A percentile compares a stretch with the other conserved stretches of the same genome.
Conservation (phyloP, 768 basidiomycete genomes). For the Galerina marginata region DNA sequence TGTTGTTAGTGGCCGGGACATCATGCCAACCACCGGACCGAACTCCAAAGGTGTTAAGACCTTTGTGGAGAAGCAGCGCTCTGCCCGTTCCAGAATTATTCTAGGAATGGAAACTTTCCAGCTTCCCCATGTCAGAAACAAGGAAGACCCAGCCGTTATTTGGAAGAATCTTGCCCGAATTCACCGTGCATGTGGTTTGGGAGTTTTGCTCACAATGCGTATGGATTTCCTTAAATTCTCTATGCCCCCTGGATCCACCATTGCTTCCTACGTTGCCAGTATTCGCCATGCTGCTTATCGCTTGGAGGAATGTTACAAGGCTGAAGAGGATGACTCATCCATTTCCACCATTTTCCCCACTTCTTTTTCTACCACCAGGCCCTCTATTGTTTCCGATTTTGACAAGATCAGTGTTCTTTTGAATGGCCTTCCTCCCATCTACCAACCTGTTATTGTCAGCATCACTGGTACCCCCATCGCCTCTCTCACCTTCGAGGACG, state of each 20-base stretch:
- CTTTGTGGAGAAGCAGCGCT: not conserved
- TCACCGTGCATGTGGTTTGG: slow-evolving; percentile 8
- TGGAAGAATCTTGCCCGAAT: slow-evolving; percentile 5
- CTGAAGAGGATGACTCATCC: not conserved
- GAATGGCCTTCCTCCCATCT: not conserved
- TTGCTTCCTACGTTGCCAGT: not conserved
- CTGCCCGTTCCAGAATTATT: not conserved
- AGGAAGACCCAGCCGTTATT: slow-evolving; percentile 6
- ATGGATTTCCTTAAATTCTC: slow-evolving; percentile 6
- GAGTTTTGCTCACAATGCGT: slow-evolving; percentile 4
- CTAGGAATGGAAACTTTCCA: not conserved
- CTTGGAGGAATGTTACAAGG: slow-evolving; percentile 3
- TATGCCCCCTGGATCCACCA: slow-evolving; percentile 7
- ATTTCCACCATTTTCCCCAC: too few species aligned
- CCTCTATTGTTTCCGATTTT: not conserved
- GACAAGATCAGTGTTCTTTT: not conserved
- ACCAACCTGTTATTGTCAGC: slow-evolving; percentile 6
- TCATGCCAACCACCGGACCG: not conserved
- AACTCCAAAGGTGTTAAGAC: not conserved
- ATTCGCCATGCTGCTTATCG: slow-evolving; percentile 9
- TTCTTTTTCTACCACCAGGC: not conserved
- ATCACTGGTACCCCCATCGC: slow-evolving; percentile 3
- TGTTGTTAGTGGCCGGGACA: not conserved
- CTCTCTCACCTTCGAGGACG: slow-evolving; percentile 1
- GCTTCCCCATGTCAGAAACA: not conserved